Evolutionary conservation across 208 protist species (phyloP).

Genomic region (Leishmania lainsoni): DNA sequence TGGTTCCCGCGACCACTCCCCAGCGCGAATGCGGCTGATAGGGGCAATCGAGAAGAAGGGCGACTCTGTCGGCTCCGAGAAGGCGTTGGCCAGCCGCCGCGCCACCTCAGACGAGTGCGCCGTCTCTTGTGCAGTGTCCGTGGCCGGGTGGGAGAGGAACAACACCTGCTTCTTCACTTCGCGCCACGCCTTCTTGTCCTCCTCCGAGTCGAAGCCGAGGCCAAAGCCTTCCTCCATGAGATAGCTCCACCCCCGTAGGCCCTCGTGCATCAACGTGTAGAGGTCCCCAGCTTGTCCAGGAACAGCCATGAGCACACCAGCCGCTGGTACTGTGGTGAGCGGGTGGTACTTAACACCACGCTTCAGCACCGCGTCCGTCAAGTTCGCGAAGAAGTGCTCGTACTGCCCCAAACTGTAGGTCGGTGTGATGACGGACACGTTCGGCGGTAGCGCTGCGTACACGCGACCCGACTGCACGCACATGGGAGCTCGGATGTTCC

Average conservation of each 20-base stretch:
- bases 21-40: conserved; percentile 35
- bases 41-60: conserved; percentile 36
- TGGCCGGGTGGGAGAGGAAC: conserved; percentile 25
- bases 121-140: conserved; percentile 16
- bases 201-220: conserved; percentile 10
- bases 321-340: conserved; percentile 28
- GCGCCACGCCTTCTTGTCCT: conserved; percentile 17
- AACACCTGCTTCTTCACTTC: conserved; percentile 22
- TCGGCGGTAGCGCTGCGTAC: conserved; percentile 20
- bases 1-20: conserved; percentile 26
- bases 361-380: conserved; percentile 25
- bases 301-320: conserved; percentile 24
- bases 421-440: conserved; percentile 13
- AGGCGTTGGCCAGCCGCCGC: conserved; percentile 31
- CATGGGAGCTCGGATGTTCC: conserved; percentile 26
- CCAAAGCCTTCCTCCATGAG: conserved; percentile 23
- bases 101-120: conserved; percentile 21
- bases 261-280: conserved; percentile 26
- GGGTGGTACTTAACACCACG: conserved; percentile 36
- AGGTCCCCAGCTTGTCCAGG: conserved; percentile 10
- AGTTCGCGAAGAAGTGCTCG: conserved; percentile 25
- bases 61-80: conserved; percentile 14
- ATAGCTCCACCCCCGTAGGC: conserved; percentile 18
- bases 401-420: conserved; percentile 10
- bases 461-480: conserved; percentile 38